phyloP scores from a whole-genome alignment of 495 filamentous ascomycete genomes.

The Hyaloscypha bicolor region DNA sequence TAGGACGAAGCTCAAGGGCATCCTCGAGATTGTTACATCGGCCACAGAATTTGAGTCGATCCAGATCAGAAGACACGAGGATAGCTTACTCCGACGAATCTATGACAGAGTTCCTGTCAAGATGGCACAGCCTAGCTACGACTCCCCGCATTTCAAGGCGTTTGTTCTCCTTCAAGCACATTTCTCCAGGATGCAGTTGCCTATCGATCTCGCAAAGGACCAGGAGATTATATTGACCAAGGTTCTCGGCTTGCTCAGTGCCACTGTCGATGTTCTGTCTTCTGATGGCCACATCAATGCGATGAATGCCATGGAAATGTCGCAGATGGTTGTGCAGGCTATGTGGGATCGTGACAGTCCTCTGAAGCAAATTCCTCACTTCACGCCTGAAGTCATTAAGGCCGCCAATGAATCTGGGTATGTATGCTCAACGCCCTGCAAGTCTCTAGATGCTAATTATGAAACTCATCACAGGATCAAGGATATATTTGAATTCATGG shows the following conservation, averaged over 20 bases:
- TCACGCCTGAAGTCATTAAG: conserved; percentile 80
- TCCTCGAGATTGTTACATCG: conserved; percentile 95
- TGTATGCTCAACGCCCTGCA: conserved; percentile 38
- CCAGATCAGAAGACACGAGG: conserved; percentile 93
- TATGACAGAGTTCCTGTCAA: conserved; percentile 96
- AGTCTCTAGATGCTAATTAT: conserved; percentile 40
- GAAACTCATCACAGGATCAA: conserved; percentile 58
- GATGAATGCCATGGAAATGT: conserved; percentile 99
- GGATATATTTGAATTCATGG: conserved; percentile 98
- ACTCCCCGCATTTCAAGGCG: conserved; percentile 97
- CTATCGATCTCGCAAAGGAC: conserved; percentile 95
- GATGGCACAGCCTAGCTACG: conserved; percentile 81
- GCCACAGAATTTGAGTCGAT: conserved; percentile 96
- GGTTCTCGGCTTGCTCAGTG: conserved; percentile 84
- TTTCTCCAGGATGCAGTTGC: conserved; percentile 95
- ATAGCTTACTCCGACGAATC: conserved; percentile 82
- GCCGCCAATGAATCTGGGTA: conserved; percentile 78
- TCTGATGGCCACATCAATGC: conserved; percentile 96
- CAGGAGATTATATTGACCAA: conserved; percentile 87
- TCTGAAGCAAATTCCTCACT: conserved; percentile 96
- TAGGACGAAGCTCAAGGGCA: conserved; percentile 91
- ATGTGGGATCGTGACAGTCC: conserved; percentile 99
- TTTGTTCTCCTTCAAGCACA: conserved; percentile 96
- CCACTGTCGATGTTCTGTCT: conserved; percentile 91
- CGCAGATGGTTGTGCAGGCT: conserved; percentile 97